These are phyloP conservation scores for Lagenidium giganteum DNA, from an alignment of 352 stramenopile species.

Conservation along the genomic window DNA sequence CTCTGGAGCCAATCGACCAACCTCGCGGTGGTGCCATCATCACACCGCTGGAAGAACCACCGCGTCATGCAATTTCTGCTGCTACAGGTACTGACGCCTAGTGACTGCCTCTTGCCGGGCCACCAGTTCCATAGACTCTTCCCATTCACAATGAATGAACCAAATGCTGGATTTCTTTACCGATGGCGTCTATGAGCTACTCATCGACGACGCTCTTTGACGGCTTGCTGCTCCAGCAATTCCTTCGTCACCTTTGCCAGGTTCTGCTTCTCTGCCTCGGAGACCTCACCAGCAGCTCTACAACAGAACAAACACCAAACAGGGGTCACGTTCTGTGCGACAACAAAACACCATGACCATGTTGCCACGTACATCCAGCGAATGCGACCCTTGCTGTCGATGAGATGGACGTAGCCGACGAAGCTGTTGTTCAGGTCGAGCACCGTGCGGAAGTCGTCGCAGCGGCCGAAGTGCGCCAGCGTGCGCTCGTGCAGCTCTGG, in stretches of 20 bases:
- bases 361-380: slow-evolving; percentile 73
- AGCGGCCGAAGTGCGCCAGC: slow-evolving; percentile 70
- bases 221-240: slow-evolving; percentile 39
- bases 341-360: neutral
- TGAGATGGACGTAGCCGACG: slow-evolving; percentile 77
- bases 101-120: too few species aligned
- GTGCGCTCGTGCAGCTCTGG: slow-evolving; percentile 40
- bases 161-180: too few species aligned
- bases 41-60: slow-evolving; percentile 24
- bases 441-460: slow-evolving; percentile 73
- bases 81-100: too few species aligned
- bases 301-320: slow-evolving; percentile 11
- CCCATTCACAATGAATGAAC: too few species aligned
- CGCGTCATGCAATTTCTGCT: too few species aligned
- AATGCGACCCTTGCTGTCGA: slow-evolving; percentile 76
- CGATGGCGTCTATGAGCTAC: too few species aligned
- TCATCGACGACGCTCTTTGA: slow-evolving; percentile 23
- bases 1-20: slow-evolving; percentile 1
- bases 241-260: slow-evolving; percentile 56
- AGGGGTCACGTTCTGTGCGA: neutral
- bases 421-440: slow-evolving; percentile 85
- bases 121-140: too few species aligned
- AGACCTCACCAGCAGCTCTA: slow-evolving; percentile 62
- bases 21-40: slow-evolving; percentile 31
- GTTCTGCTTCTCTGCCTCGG: slow-evolving; percentile 49